A percentile compares a stretch with the other conserved stretches of the same genome.
These are phyloP conservation scores for Sporobolomyces roseus DNA, from an alignment of 768 basidiomycete genomes.

Conservation along the genomic window DNA sequence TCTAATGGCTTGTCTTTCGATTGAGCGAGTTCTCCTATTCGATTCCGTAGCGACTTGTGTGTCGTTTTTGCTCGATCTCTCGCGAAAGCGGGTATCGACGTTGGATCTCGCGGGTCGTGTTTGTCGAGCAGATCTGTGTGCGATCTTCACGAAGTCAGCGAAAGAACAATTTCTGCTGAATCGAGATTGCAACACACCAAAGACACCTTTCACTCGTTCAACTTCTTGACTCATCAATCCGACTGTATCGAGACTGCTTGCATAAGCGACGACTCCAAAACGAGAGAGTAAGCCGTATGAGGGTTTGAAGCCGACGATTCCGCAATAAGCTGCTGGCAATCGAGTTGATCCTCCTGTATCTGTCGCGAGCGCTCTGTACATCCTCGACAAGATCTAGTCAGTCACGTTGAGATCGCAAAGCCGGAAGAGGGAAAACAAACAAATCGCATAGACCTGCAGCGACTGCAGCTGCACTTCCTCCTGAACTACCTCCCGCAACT, in stretches of 20 bases:
- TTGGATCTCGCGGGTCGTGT: constrained; percentile 38
- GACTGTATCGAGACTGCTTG: constrained; percentile 91
- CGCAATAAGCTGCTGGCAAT: constrained; percentile 89
- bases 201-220: constrained; percentile 56
- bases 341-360: constrained; percentile 95
- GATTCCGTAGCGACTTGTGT: not conserved
- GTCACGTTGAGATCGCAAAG: not conserved
- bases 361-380: constrained; percentile 75
- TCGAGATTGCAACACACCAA: constrained; percentile 56
- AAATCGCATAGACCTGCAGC: constrained; percentile 75
- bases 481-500: constrained; percentile 87
- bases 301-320: constrained; percentile 85
- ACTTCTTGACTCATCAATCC: constrained; percentile 68
- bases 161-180: not conserved
- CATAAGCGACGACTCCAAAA: constrained; percentile 87
- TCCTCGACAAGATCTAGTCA: no score
- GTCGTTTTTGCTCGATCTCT: not conserved
- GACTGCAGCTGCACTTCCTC: constrained; percentile 91
- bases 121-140: constrained; percentile 3
- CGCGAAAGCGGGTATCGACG: constrained; percentile 19
- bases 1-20: not conserved
- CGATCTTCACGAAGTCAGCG: no score
- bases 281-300: constrained; percentile 90
- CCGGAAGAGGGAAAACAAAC: constrained; percentile 56
- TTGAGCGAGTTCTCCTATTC: not conserved